These are phyloP conservation scores for Auricularia cornea DNA, from an alignment of 768 basidiomycete genomes.

Conservation along the genomic window DNA sequence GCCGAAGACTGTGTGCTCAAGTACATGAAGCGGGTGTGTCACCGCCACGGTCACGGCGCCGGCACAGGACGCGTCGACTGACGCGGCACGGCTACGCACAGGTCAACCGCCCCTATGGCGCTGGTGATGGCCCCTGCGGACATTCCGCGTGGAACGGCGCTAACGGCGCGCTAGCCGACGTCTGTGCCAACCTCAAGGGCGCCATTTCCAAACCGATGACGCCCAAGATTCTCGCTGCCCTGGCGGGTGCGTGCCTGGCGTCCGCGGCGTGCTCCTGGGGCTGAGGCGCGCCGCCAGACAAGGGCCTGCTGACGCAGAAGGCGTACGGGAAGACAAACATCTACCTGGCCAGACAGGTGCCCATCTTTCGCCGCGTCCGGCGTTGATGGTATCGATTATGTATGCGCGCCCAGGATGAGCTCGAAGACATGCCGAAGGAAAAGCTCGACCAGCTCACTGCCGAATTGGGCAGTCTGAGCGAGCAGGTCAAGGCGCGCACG, in stretches of 20 bases:
- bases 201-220: constrained; percentile 75
- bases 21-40: constrained; percentile 62
- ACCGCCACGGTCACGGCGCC: too few relatives aligned
- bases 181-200: constrained; percentile 85
- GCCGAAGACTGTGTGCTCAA: constrained; percentile 71
- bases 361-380: background rate
- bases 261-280: background rate
- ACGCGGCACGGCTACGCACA: constrained; percentile 22
- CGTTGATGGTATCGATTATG: background rate
- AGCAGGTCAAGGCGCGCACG: constrained; percentile 46
- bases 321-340: constrained; percentile 80
- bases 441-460: constrained; percentile 52
- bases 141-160: background rate
- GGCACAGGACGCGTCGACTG: constrained; percentile 1
- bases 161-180: constrained; percentile 46
- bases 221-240: constrained; percentile 71
- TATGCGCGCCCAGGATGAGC: constrained; percentile 47
- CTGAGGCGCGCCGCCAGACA: constrained; percentile 35
- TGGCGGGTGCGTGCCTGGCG: constrained; percentile 34
- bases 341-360: constrained; percentile 65
- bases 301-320: constrained; percentile 74
- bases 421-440: constrained; percentile 55
- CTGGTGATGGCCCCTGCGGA: constrained; percentile 24
- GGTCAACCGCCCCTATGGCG: constrained; percentile 94
- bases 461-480: constrained; percentile 49